Base-by-base conservation (phyloP, 1,139 yeast genomes). In the Saccharomyces hybrid region DNA sequence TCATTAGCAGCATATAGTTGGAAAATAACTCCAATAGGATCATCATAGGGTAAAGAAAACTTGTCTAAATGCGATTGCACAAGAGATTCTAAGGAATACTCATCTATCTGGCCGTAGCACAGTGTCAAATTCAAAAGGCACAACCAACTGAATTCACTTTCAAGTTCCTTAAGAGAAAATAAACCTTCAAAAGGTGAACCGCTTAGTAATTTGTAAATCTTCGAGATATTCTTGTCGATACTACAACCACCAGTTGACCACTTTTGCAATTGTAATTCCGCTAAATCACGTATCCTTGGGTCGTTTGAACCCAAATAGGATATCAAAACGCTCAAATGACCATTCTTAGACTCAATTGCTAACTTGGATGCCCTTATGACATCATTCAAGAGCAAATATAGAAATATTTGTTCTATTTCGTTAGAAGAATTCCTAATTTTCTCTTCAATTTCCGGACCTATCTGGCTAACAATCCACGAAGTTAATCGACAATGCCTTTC, bases 261-360 rank as follows among this genome's bases (percentile, higher is more conserved):
- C 51, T 78, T 81, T 2, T 73, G 71, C 25, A 91, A 69, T 67
- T 90, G 96, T 41, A 72, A 70, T 5, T 66, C 61, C 0, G 96
- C 91, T 53, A 81, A 73, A 0, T 65, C 64, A 54, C 78, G 75
- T 1, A 86, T 83, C 0, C 76, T 73, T 0, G 76, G 75, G 61
- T 84, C 87, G 59, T 85, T 83, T 0, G 93, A 80, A 47, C 88
- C 96, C 13, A 86, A 70, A 51, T 87, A 71, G 0, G 96, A 78
- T n/a, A 91, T 70, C 28, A 88, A 64, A 0, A 81, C 82, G 0
- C 96, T 82, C 38, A 91, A 70, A 67, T 90, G 96, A 8, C 78
- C 71, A 62, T 86, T 85, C 11, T 77, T 77, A 0, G 85, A 70
- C 25, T 76, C 73, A 4, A 83, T 70, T 0, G 96, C 90, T 1